A percentile compares a stretch with the other conserved stretches of the same genome.
phyloP scores from a whole-genome alignment of 2,329 filamentous ascomycete species.

The Camptophora hylomeconis region DNA sequence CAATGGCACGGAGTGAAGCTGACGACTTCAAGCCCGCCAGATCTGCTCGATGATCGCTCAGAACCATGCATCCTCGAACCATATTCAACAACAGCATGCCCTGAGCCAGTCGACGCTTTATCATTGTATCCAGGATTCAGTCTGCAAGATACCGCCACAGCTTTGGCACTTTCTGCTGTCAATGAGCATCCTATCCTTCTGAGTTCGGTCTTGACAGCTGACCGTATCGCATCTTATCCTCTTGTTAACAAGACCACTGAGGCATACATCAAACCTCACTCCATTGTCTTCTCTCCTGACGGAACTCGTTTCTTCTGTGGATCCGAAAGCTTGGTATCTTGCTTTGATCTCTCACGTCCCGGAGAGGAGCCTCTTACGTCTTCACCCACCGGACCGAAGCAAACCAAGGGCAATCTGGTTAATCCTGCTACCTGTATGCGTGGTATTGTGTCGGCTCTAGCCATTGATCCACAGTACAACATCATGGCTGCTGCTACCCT shows the following conservation, averaged over 20 bases:
- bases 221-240: slow-evolving; percentile 39
- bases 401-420: slow-evolving; percentile 5
- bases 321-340: slow-evolving; percentile 37
- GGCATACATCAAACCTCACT: slow-evolving; percentile 40
- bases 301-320: slow-evolving; percentile 45
- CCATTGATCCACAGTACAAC: slow-evolving; percentile 28
- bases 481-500: slow-evolving; percentile 46
- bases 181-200: slow-evolving; percentile 44
- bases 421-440: slow-evolving; percentile 31
- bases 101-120: slow-evolving; percentile 40
- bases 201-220: slow-evolving; percentile 39
- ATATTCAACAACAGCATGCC: slow-evolving; percentile 33
- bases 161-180: slow-evolving; percentile 38
- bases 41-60: slow-evolving; percentile 31
- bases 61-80: slow-evolving; percentile 27
- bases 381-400: slow-evolving; percentile 33
- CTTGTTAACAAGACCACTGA: slow-evolving; percentile 43
- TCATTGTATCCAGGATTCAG: slow-evolving; percentile 43
- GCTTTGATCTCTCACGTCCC: slow-evolving; percentile 41
- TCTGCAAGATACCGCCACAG: slow-evolving; percentile 35
- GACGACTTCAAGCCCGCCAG: slow-evolving; percentile 26
- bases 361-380: slow-evolving; percentile 33
- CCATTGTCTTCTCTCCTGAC: slow-evolving; percentile 38
- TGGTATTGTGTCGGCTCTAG: slow-evolving; percentile 41
- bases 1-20: neutral